A percentile compares a stretch with the other conserved stretches of the same genome.
Evolutionary conservation across 1,139 yeast genomes (phyloP).

Genomic region (Insectozyma bohioensis): DNA sequence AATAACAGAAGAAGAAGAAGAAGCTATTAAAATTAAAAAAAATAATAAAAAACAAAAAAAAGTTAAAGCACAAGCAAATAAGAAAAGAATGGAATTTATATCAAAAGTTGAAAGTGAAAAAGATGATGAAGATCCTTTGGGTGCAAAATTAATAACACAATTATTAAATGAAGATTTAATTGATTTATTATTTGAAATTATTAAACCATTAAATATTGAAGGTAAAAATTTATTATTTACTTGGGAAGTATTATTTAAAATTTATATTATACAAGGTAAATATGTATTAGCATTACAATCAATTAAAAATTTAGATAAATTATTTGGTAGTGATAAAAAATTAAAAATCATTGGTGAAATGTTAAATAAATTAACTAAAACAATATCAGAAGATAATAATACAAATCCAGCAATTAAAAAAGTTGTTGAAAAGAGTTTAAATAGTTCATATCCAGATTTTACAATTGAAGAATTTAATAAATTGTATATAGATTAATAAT

Average conservation of each 20-base stretch:
- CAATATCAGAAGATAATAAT: slow-evolving; percentile 24
- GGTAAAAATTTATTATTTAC: slow-evolving; percentile 35
- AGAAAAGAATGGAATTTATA: slow-evolving; percentile 38
- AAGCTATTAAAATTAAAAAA: slow-evolving; percentile 20
- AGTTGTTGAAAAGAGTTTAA: slow-evolving; percentile 46
- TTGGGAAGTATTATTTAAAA: slow-evolving; percentile 38
- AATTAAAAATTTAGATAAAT: slow-evolving; percentile 35
- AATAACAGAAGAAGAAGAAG: slow-evolving; percentile 17
- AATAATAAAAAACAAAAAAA: slow-evolving; percentile 32
- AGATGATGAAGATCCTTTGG: slow-evolving; percentile 52
- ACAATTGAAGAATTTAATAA: slow-evolving; percentile 15
- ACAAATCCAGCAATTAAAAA: slow-evolving; percentile 45
- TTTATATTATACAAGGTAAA: slow-evolving; percentile 42
- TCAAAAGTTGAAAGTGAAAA: slow-evolving; percentile 44
- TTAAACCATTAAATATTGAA: slow-evolving; percentile 35
- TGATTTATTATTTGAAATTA: slow-evolving; percentile 28
- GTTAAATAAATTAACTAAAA: slow-evolving; percentile 26
- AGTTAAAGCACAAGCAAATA: slow-evolving; percentile 36
- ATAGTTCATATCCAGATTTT: slow-evolving; percentile 33
- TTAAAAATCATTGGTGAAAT: slow-evolving; percentile 23
- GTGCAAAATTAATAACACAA: slow-evolving; percentile 36
- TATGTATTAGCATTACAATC: slow-evolving; percentile 50
- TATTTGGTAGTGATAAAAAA: slow-evolving; percentile 19
- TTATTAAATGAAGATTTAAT: slow-evolving; percentile 28
- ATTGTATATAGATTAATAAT: slow-evolving; percentile 14